These are phyloP conservation scores for Solanum peruvianum DNA, from an alignment of 257 asterid genomes.

Conservation along the genomic window DNA sequence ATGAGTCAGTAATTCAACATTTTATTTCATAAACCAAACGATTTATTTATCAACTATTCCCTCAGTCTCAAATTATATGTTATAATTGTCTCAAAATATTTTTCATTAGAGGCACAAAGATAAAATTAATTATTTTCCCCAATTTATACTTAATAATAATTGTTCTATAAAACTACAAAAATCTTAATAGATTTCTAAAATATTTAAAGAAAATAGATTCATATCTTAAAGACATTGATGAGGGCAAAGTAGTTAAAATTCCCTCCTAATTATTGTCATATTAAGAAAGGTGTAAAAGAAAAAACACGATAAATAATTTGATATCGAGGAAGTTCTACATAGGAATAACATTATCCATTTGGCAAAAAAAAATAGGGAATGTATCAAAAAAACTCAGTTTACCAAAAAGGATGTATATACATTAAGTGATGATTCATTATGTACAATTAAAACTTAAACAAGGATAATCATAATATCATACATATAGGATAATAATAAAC, in stretches of 20 bases:
- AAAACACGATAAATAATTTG: no score
- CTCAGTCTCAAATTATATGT: not conserved
- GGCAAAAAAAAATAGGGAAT: not conserved
- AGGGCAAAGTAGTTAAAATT: not conserved
- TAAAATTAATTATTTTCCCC: no score
- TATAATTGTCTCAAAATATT: no score
- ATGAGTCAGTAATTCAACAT: not conserved
- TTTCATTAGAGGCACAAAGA: no score
- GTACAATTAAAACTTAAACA: not conserved
- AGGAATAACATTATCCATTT: not conserved
- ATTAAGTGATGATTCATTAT: not conserved
- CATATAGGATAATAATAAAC: not conserved
- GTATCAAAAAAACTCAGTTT: not conserved
- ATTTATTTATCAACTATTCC: no score
- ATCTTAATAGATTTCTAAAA: not conserved
- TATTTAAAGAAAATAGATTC: not conserved
- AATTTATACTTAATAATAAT: no score
- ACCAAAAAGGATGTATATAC: not conserved
- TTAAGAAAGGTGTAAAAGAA: not conserved
- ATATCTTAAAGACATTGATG: not conserved
- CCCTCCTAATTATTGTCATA: not conserved
- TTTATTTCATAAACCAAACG: not conserved
- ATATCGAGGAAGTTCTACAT: no score
- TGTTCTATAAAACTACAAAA: not conserved
- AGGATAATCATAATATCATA: not conserved